Evolutionary conservation across 176 grass and related monocot species (phyloP), one percentile per base, ranked within the genome.

Genomic region (Olyra latifolia): DNA sequence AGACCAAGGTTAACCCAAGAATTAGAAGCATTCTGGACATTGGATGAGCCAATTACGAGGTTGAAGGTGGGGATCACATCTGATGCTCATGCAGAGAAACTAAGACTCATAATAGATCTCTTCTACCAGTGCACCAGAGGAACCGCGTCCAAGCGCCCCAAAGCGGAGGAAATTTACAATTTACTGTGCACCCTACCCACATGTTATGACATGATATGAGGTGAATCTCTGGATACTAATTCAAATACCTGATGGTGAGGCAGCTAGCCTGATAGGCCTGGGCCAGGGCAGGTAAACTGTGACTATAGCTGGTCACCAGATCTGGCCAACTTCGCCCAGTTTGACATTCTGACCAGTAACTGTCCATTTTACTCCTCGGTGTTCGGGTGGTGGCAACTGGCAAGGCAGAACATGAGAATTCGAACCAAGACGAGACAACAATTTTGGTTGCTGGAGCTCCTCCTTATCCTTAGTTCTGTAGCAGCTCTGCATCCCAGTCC

Each of bases 41-140:
- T 81, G 22, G 92, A 95, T n/a, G 82, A 95, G 16, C 76, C 46
- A 74, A 71, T 80, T 68, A 78, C 83, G 0, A 77, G 87, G 77
- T 46, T 82, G 12, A 91, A 93, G 20, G 69, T 90, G 59, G 86
- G 83, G 50, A 83, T 91, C 72, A 91, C 80, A 75, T 95, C 78
- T 63, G 90, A 93, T 89, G 63, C 86, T 56, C 86, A 91, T 54
- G 86, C 90, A 40, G 84, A 93, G 66, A 99, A 94, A 77, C 54
- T 99, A 29, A 95, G 86, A 86, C 78, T 85, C 62, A 75, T 99
- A 64, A 87, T 95, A 68, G 84, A 95, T 62, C 84, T 95, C 32
- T 99, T 99, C 75, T 87, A 93, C 73, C 88, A 89, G 88, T 99
- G 96, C 53, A 99, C 88, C 66, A 83, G 87, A 76, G 92, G 86